Evolutionary conservation across 805 yeast genomes (phyloP), one percentile per base, ranked within the genome.

Genomic region (Torulaspora delbrueckii): DNA sequence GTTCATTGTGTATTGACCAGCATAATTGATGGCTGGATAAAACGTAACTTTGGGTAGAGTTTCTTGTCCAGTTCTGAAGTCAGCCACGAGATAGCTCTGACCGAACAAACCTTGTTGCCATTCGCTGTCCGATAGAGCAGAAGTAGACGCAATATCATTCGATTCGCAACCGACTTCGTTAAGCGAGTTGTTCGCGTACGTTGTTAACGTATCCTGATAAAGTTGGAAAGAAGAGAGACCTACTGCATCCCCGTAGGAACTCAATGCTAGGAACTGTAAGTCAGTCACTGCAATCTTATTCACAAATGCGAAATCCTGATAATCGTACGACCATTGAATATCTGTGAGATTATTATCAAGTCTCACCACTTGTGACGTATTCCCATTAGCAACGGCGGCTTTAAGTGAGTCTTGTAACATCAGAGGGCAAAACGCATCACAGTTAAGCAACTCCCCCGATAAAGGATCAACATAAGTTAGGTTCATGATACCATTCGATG

Each of bases 341-440:
- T 65, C 60, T 4, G 71, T 65, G 3, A 64, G 65, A 13, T 69
- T 69, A 34, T 68, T 66, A 31, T 58, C 65, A 52, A 58, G 60
- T 52, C 52, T 37, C 3, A 54, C 26, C 9, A 46, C 40, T 12
- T 43, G 41, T 12, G 50, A 43, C n/a, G 47, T 44, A 30, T 46
- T 38, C 35, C 40, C 45, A 19, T 37, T 47, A 9, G 42, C 58
- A 16, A 58, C 48, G 10, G 67, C 56, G 10, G 45, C 10, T 27
- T 57, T 34, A 38, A 83, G 61, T 2, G 62, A 58, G 0, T 71
- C 46, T 9, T 63, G 61, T 24, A 72, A 71, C 1, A 75, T 66
- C 22, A 91, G 69, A 0, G 96, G 95, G 65, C 99, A 93, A 76
- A 78, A 83, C 0, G 96, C 95, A 63, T 89, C 96, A 71, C 99